A percentile compares a stretch with the other conserved stretches of the same genome.
Conservation (phyloP, 345 rosid species). For the Odontarrhena argentea region DNA sequence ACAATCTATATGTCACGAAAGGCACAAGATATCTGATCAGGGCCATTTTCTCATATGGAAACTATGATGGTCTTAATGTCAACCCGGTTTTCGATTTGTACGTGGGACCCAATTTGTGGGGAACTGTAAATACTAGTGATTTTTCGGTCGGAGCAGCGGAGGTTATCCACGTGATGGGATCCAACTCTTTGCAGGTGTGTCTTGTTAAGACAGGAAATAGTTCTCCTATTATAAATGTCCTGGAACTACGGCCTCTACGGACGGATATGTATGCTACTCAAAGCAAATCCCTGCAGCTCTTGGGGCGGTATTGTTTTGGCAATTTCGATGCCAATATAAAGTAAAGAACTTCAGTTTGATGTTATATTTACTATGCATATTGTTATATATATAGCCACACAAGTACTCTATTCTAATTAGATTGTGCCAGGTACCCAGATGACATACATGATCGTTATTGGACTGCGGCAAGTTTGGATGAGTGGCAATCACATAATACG, state of each 20-base stretch:
- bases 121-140: conserved; percentile 29
- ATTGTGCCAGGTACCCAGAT: conserved; percentile 23
- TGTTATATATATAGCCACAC: too few species aligned
- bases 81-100: conserved; percentile 38
- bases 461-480: not conserved
- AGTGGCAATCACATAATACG: too few species aligned
- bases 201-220: conserved; percentile 43
- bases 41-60: conserved; percentile 43
- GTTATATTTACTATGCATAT: not conserved
- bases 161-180: conserved; percentile 23
- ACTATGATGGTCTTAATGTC: conserved; percentile 37
- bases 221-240: conserved; percentile 28
- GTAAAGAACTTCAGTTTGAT: not conserved
- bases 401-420: not conserved
- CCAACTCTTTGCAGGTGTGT: conserved; percentile 34
- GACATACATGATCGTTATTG: conserved; percentile 36
- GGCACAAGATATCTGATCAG: conserved; percentile 40
- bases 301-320: too few species aligned
- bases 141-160: too few species aligned
- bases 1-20: conserved; percentile 32
- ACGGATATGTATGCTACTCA: not conserved
- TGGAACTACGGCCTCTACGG: conserved; percentile 9
- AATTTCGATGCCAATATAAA: not conserved
- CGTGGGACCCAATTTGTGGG: conserved; percentile 41
- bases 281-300: not conserved